These are phyloP conservation scores for Microsporum ferrugineum DNA, from an alignment of 2,329 filamentous ascomycete species.

Conservation along the genomic window DNA sequence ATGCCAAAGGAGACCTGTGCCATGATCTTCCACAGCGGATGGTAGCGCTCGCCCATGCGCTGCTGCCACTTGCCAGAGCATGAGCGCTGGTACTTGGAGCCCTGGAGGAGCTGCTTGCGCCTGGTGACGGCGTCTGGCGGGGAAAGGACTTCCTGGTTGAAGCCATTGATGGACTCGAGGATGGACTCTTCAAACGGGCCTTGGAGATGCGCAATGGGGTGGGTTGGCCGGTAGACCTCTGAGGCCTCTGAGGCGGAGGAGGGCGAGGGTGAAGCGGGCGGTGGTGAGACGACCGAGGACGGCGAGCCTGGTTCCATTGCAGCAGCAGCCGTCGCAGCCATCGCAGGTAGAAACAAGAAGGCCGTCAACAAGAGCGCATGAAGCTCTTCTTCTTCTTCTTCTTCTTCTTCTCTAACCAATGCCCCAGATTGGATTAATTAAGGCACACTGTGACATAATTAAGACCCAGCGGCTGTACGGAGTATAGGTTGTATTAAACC, in stretches of 20 bases:
- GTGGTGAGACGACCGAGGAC: background rate
- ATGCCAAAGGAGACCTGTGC: constrained; percentile 91
- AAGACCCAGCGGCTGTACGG: background rate
- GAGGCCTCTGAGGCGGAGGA: background rate
- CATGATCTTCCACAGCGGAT: constrained; percentile 80
- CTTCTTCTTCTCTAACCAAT: background rate
- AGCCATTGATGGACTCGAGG: constrained; percentile 24
- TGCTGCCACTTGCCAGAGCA: constrained; percentile 67
- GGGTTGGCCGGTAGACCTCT: constrained; percentile 11
- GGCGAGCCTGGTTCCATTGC: background rate
- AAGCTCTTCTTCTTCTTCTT: background rate
- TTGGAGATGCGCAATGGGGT: constrained; percentile 34
- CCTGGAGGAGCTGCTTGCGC: constrained; percentile 56
- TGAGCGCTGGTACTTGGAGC: constrained; percentile 55
- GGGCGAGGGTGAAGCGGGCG: background rate
- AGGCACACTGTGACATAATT: background rate
- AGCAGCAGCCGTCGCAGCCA: background rate
- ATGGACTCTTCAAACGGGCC: constrained; percentile 38
- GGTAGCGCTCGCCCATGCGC: constrained; percentile 62
- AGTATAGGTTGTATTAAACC: background rate
- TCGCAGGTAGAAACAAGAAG: background rate
- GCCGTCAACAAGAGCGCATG: background rate
- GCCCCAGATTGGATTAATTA: background rate
- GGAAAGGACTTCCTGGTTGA: constrained; percentile 21
- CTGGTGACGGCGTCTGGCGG: constrained; percentile 37